A percentile compares a stretch with the other conserved stretches of the same genome.
These are phyloP conservation scores for Saccharomycopsis hybrid DNA, from an alignment of 1,139 yeast species.

Conservation along the genomic window DNA sequence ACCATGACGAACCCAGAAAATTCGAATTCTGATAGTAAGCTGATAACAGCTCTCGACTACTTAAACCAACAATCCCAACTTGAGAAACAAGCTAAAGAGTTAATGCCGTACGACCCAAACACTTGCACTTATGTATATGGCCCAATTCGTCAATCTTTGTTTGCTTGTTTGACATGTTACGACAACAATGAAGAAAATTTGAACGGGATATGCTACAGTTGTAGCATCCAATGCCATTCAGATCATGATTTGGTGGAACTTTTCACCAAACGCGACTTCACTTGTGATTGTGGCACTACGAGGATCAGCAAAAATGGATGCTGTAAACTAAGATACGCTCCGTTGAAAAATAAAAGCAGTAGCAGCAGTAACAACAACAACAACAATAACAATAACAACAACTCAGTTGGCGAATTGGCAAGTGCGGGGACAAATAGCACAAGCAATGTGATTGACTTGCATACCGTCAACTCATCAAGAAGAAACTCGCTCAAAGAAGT, in stretches of 20 bases:
- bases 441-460: neutral
- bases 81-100: conserved; percentile 66
- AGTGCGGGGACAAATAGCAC: no score
- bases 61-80: conserved; percentile 11
- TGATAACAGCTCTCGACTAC: conserved; percentile 18
- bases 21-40: no score
- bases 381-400: neutral
- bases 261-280: conserved; percentile 70
- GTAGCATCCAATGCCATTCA: conserved; percentile 89
- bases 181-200: conserved; percentile 26
- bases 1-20: neutral
- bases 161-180: conserved; percentile 78
- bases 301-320: conserved; percentile 46
- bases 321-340: conserved; percentile 55
- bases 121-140: conserved; percentile 73
- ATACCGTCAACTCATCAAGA: neutral
- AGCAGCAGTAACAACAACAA: neutral
- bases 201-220: conserved; percentile 88
- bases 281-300: conserved; percentile 93
- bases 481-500: neutral
- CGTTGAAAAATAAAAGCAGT: conserved; percentile 12
- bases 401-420: no score
- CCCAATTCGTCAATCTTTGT: conserved; percentile 69
- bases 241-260: conserved; percentile 82
- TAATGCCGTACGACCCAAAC: conserved; percentile 86